Conservation (phyloP, 225 moss, liverwort and hornwort genomes). For the Ulota crispa region DNA sequence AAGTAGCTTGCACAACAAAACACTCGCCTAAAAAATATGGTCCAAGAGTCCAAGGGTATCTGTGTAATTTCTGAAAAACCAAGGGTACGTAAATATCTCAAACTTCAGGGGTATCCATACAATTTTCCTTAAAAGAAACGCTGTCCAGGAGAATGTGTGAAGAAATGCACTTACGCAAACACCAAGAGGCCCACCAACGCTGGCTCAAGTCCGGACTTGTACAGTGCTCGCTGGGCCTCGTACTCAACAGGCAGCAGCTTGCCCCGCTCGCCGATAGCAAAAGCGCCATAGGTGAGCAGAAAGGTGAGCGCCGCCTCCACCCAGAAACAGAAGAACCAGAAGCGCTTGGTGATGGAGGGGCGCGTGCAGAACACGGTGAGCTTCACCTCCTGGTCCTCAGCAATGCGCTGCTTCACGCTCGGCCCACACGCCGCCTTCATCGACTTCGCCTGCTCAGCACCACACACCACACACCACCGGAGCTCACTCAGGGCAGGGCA, state of each 20-base stretch:
- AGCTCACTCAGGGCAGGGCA: background rate
- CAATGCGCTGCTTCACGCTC: constrained; percentile 51
- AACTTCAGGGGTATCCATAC: too few relatives aligned
- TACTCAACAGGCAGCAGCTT: background rate
- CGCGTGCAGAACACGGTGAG: constrained; percentile 56
- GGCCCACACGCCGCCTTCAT: constrained; percentile 48
- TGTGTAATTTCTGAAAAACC: too few relatives aligned
- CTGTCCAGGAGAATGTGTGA: too few relatives aligned
- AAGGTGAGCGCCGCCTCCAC: constrained; percentile 49
- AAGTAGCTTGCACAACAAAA: too few relatives aligned
- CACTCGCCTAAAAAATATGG: too few relatives aligned
- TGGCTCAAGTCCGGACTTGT: constrained; percentile 30
- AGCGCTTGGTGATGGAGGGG: constrained; percentile 35
- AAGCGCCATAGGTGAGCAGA: constrained; percentile 56
- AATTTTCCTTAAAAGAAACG: too few relatives aligned
- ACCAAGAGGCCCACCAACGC: constrained; percentile 38
- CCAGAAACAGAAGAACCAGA: constrained; percentile 55
- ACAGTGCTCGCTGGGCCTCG: constrained; percentile 16
- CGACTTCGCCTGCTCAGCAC: constrained; percentile 35
- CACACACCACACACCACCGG: background rate
- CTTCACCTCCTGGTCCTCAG: constrained; percentile 60
- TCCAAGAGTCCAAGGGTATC: too few relatives aligned
- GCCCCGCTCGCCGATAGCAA: constrained; percentile 30
- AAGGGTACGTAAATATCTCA: too few relatives aligned
- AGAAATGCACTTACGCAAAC: constrained; percentile 58